phyloP scores from a whole-genome alignment of 2,329 filamentous ascomycete species.

The Bimuria novae-zelandiae region DNA sequence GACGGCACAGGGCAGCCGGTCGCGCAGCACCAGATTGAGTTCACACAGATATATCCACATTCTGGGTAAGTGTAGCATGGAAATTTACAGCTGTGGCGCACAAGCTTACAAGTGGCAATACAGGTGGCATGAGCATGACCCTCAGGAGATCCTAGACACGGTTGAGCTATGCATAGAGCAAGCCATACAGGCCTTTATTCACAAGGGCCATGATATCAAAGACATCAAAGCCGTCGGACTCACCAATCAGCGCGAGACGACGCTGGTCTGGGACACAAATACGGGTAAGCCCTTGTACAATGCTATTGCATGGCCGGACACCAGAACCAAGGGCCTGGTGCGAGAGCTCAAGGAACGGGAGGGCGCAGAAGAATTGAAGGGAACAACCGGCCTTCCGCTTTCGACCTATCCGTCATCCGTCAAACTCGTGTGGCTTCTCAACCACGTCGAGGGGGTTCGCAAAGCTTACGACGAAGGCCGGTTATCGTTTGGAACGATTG shows the following conservation, averaged over 20 bases:
- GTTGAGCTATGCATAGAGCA: constrained; percentile 80
- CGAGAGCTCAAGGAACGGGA: constrained; percentile 72
- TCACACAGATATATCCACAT: constrained; percentile 81
- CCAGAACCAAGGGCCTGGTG: constrained; percentile 75
- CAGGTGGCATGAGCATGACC: constrained; percentile 91
- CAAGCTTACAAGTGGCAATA: constrained; percentile 19
- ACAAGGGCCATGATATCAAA: constrained; percentile 67
- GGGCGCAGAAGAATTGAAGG: constrained; percentile 69
- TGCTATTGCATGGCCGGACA: constrained; percentile 90
- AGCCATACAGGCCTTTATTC: constrained; percentile 71
- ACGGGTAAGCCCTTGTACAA: constrained; percentile 83
- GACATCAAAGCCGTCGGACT: constrained; percentile 81
- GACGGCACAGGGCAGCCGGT: constrained; percentile 77
- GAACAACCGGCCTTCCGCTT: constrained; percentile 78
- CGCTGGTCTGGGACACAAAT: constrained; percentile 79
- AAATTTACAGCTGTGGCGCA: neutral
- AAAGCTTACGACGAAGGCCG: constrained; percentile 76
- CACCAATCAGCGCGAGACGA: constrained; percentile 90
- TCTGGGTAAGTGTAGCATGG: constrained; percentile 68
- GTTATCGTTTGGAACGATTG: constrained; percentile 83
- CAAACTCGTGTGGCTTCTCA: constrained; percentile 82
- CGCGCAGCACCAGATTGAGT: constrained; percentile 84
- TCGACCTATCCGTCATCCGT: constrained; percentile 88
- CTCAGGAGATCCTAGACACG: constrained; percentile 73
- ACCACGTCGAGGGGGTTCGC: constrained; percentile 70